Base-by-base conservation (phyloP, 2,329 filamentous ascomycete genomes). In the Aspergillus quadricinctus region DNA sequence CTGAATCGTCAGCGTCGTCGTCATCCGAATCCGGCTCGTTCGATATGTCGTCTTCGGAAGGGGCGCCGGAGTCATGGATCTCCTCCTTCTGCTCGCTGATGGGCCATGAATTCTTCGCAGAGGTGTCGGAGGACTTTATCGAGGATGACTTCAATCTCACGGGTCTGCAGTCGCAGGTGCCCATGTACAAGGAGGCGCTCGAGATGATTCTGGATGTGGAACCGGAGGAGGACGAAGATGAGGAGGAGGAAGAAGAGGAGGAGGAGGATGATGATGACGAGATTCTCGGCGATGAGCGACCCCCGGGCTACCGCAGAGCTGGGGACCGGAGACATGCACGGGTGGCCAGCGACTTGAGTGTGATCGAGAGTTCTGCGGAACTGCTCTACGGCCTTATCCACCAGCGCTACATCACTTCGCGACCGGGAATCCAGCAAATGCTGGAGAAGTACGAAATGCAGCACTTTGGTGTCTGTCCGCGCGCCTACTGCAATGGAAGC, bases 121-220 rank as follows among this genome's bases (percentile, higher is more conserved):
- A 99, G 79, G 93, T 99, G 51, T 94, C 91, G 48, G 94, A 99
- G 77, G 94, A 99, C 70, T 99, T 99, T 69, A 97, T 99, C 71
- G 94, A 99, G 75, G 94, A 99, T 85, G 94, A 99, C 76, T 99
- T 99, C 82, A 99, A 99, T 76, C 81, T 99, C 63, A 99, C 94
- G 0, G 94, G 94, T 50, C 81, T 99, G 68, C 92, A 96, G 76
- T 89, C 88, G 58, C 93, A 97, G 77, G 94, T 99, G 52, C 88
- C 91, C 62, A 96, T 97, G 90, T 99, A 99, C 76, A 99, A 97
- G 77, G 94, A 99, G 77, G 94, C 94, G 11, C 79, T 99, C 61
- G 94, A 99, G 84, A 97, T 99, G 93, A 97, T 99, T 64, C 82
- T 99, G 62, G 94, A 99, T 67, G 94, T 99, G 51, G 94, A 99